Evolutionary conservation across 805 yeast genomes (phyloP).

Genomic region (Kuraishia borneana): DNA sequence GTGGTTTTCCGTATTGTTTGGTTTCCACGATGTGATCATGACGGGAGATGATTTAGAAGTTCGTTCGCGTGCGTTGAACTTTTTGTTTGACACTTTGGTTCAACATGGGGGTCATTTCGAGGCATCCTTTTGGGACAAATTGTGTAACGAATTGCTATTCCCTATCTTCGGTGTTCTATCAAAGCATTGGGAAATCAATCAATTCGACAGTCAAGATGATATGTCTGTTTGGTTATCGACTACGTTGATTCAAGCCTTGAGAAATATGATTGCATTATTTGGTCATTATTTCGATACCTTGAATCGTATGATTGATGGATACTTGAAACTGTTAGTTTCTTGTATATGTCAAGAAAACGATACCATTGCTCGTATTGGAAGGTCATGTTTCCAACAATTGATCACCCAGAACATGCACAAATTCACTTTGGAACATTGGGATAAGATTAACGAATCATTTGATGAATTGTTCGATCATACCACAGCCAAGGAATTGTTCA

Average conservation of each 20-base stretch:
- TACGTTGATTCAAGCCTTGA: conserved; percentile 88
- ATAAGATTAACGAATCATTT: conserved; percentile 51
- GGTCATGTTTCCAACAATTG: conserved; percentile 75
- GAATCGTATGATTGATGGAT: conserved; percentile 65
- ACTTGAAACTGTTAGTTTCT: conserved; percentile 63
- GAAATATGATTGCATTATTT: conserved; percentile 76
- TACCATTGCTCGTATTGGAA: conserved; percentile 90
- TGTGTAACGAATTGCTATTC: conserved; percentile 70
- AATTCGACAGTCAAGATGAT: conserved; percentile 66
- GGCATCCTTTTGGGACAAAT: conserved; percentile 68
- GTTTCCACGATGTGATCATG: conserved; percentile 85
- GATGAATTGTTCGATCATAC: conserved; percentile 66
- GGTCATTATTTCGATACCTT: conserved; percentile 73
- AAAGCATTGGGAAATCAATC: conserved; percentile 61
- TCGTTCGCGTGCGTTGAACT: conserved; percentile 76
- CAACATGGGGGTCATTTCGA: conserved; percentile 73
- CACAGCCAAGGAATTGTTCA: conserved; percentile 77
- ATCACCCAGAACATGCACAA: conserved; percentile 62
- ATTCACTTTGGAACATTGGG: conserved; percentile 68
- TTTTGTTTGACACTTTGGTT: conserved; percentile 70
- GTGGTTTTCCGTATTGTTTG: conserved; percentile 82
- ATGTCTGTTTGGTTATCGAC: conserved; percentile 94
- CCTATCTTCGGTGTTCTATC: conserved; percentile 82
- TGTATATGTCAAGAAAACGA: conserved; percentile 97
- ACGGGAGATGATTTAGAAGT: conserved; percentile 91